A percentile compares a stretch with the other conserved stretches of the same genome.
Evolutionary conservation across 306 rosid species (phyloP).

Genomic region (Prunus persica): DNA sequence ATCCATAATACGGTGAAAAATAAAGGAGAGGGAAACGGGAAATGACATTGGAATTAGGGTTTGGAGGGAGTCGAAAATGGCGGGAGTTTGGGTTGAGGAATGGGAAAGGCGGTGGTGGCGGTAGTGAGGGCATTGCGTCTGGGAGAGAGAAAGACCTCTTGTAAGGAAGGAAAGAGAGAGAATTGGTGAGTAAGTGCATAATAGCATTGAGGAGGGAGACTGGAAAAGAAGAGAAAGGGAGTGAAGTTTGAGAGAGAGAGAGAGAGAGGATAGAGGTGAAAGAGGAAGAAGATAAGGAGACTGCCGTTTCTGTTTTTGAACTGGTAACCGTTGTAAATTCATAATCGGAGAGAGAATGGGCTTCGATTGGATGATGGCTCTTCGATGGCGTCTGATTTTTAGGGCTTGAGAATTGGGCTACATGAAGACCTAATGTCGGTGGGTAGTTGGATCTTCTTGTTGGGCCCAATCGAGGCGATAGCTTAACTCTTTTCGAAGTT

Average conservation of each 20-base stretch:
- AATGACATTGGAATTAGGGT: background rate
- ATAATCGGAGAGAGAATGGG: background rate
- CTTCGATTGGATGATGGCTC: no score
- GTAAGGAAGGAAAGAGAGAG: constrained; percentile 9
- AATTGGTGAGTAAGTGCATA: background rate
- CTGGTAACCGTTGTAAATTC: background rate
- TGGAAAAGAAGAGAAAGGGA: background rate
- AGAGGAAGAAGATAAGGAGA: background rate
- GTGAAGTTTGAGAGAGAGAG: background rate
- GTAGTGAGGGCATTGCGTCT: background rate
- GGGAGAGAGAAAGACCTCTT: constrained; percentile 2
- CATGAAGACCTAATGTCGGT: background rate
- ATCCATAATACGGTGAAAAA: background rate
- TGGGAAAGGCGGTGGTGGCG: constrained; percentile 3
- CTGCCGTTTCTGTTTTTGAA: background rate
- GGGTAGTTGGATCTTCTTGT: background rate
- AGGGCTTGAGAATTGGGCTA: background rate
- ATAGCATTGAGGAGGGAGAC: background rate
- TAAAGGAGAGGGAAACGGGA: background rate
- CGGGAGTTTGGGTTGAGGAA: constrained; percentile 22
- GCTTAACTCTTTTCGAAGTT: background rate
- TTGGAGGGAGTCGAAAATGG: background rate
- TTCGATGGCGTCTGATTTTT: no score
- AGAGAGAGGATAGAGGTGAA: background rate
- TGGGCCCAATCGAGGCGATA: background rate